phyloP scores from a whole-genome alignment of 1,284 basidiomycete species.

The Vanrija humicola region DNA sequence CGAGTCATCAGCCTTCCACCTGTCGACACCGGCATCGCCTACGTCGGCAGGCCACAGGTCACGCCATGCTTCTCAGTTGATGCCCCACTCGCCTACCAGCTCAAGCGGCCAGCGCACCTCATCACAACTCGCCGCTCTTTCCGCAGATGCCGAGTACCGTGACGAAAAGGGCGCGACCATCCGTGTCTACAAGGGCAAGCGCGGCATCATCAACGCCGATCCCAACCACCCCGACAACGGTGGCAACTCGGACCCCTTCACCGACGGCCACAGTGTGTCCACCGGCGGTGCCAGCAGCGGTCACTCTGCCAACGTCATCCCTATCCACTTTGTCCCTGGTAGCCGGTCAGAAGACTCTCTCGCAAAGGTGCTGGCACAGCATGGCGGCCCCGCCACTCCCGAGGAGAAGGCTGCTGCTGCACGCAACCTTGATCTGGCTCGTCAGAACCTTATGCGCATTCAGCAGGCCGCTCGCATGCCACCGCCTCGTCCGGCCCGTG shows the following conservation, averaged over 20 bases:
- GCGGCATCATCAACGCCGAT: constrained; percentile 40
- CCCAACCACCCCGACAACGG: constrained; percentile 31
- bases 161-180: constrained; percentile 33
- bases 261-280: constrained; percentile 38
- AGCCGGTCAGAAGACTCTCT: constrained; percentile 22
- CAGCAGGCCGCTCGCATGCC: constrained; percentile 2
- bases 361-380: constrained; percentile 4
- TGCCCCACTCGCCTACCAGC: constrained; percentile 4
- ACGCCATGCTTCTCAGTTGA: constrained; percentile 2
- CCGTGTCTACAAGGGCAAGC: constrained; percentile 33
- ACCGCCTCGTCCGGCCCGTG: constrained; percentile 44
- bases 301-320: constrained; percentile 46
- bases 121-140: neutral
- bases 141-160: constrained; percentile 35
- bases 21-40: constrained; percentile 31
- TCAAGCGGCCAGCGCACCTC: neutral
- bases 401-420: constrained; percentile 27
- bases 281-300: constrained; percentile 31
- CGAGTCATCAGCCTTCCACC: constrained; percentile 44
- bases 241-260: constrained; percentile 39
- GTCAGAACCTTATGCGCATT: constrained; percentile 40
- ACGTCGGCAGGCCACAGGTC: constrained; percentile 22
- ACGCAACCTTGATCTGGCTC: constrained; percentile 37
- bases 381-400: constrained; percentile 2
- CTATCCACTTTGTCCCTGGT: constrained; percentile 48